Evolutionary conservation across 2,329 filamentous ascomycete species (phyloP), one percentile per base, ranked within the genome.

Genomic region (Penicillium sp.): DNA sequence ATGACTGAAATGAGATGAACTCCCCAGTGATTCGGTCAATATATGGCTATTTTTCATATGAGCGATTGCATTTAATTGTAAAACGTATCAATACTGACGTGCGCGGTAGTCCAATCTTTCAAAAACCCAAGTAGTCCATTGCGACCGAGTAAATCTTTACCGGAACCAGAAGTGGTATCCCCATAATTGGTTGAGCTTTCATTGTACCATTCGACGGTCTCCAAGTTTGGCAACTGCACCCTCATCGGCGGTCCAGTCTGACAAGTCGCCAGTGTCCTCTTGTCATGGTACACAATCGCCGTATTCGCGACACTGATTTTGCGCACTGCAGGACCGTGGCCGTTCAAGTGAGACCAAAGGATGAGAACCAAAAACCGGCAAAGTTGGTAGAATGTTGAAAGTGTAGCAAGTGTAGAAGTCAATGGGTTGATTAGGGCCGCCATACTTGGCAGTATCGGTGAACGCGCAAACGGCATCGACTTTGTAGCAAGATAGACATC

Each of bases 221-320:
- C 83, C 22, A 91, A 71, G 0, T 78, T 77, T 0, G 88, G 88
- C 7, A 90, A 74, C 8, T 82, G 78, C 49, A 90, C 78, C 26
- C 87, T 79, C 67, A 90, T 86, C 0, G 87, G 88, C 3, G 87
- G 87, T 0, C 88, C 88, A 62, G 86, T 90, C 69, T 90, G 87
- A 61, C 87, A 90, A 0, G 86, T 87, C 3, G 88, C 88, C 57
- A 91, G 67, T 4, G 86, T 87, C 59, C 87, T 78, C 10, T 87
- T 86, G 65, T 90, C 87, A 63, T 90, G 88, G 62, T 84, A 90
- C 1, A 88, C 42, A 11, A 90, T 75, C 10, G 79, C 80, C 4
- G 87, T 91, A 60, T 90, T 91, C 3, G 86, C 87, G 14, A 89
- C 87, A 61, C 87, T 89, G 54, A 90, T 89, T 65, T 82, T 87